These are phyloP conservation scores for Naganishia antarctica DNA, from an alignment of 768 basidiomycete species.

Conservation along the genomic window DNA sequence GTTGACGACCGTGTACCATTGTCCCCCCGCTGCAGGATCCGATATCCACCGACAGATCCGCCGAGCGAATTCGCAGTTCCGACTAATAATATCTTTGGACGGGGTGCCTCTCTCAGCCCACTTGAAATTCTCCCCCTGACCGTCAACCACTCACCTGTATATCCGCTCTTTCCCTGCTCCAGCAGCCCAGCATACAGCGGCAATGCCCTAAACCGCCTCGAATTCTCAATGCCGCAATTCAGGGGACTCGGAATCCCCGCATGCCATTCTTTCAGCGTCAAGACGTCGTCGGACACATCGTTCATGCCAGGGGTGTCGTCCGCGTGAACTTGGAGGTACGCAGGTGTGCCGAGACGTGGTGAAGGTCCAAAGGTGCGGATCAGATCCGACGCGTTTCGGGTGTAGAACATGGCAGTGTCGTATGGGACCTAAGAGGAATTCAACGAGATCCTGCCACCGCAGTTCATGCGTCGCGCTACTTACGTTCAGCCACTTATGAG, in stretches of 20 bases:
- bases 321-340: slow-evolving; percentile 46
- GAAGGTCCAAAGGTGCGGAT: slow-evolving; percentile 49
- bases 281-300: neutral
- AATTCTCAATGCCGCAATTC: slow-evolving; percentile 52
- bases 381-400: slow-evolving; percentile 38
- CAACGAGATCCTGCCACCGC: neutral
- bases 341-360: slow-evolving; percentile 38
- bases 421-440: slow-evolving; percentile 41
- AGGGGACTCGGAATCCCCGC: slow-evolving; percentile 48
- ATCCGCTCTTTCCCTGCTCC: slow-evolving; percentile 50
- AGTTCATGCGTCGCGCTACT: slow-evolving; percentile 26
- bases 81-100: slow-evolving; percentile 45
- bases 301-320: slow-evolving; percentile 18
- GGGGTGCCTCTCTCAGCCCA: no score
- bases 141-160: slow-evolving; percentile 40
- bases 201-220: slow-evolving; percentile 52
- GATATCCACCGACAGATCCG: slow-evolving; percentile 45
- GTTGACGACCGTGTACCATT: slow-evolving; percentile 42
- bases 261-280: slow-evolving; percentile 16
- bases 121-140: no score
- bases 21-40: neutral
- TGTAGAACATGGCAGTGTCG: slow-evolving; percentile 52
- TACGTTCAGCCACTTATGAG: slow-evolving; percentile 52
- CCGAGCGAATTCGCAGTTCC: slow-evolving; percentile 50
- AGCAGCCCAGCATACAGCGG: slow-evolving; percentile 51